phyloP scores from a whole-genome alignment of 2,329 filamentous ascomycete genomes.

The Epichloe coenophiala region DNA sequence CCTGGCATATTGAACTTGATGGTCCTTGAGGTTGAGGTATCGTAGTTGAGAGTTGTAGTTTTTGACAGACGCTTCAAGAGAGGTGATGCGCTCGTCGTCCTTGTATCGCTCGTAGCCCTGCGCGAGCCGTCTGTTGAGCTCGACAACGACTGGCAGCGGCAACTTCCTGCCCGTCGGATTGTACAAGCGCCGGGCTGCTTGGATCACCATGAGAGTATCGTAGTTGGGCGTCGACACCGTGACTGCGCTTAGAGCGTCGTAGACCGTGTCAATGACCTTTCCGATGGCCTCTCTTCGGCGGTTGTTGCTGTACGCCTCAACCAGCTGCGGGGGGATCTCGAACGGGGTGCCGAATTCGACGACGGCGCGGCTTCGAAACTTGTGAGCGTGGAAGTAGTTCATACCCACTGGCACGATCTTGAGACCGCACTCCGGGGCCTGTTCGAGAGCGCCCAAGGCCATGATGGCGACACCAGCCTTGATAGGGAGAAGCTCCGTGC shows the following conservation, averaged over 20 bases:
- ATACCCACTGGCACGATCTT: constrained; percentile 95
- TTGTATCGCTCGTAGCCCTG: constrained; percentile 90
- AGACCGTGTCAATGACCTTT: constrained; percentile 71
- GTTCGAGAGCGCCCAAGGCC: constrained; percentile 80
- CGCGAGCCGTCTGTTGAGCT: constrained; percentile 82
- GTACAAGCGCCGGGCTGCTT: constrained; percentile 85
- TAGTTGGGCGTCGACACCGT: constrained; percentile 90
- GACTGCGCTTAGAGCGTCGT: constrained; percentile 72
- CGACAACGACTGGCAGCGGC: constrained; percentile 80
- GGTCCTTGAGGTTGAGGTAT: constrained; percentile 77
- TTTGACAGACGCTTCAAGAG: constrained; percentile 60
- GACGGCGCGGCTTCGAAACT: constrained; percentile 90
- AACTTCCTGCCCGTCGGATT: constrained; percentile 90
- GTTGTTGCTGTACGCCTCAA: constrained; percentile 72
- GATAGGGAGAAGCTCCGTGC: constrained; percentile 77
- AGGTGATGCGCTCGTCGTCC: constrained; percentile 70
- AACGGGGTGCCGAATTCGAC: constrained; percentile 89
- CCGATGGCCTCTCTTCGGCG: constrained; percentile 79
- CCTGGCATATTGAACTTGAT: constrained; percentile 85
- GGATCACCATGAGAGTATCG: constrained; percentile 92
- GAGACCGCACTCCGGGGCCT: constrained; percentile 73
- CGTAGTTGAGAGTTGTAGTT: constrained; percentile 80
- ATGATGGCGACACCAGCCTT: constrained; percentile 98
- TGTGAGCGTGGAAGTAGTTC: constrained; percentile 99
- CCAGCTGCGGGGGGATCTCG: constrained; percentile 71